phyloP scores from a whole-genome alignment of 164 flowering plant genomes.

The Vitis rotundifolia region DNA sequence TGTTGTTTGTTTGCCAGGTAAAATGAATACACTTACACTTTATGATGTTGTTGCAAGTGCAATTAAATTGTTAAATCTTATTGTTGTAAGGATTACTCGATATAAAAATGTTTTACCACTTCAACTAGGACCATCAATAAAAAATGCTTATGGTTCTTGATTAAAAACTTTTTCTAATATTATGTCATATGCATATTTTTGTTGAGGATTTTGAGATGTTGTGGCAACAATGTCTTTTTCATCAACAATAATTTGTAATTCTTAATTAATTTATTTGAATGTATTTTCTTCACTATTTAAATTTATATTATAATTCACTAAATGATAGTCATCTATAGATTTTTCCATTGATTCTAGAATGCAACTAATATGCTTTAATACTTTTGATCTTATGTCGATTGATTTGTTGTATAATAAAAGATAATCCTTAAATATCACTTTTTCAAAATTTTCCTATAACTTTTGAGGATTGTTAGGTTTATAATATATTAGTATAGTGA shows the following conservation, averaged over 20 bases:
- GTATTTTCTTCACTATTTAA: too few relatives aligned
- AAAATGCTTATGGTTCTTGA: neutral
- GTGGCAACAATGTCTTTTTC: too few relatives aligned
- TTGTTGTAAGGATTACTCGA: neutral
- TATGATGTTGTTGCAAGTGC: neutral
- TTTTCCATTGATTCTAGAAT: neutral
- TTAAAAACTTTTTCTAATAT: too few relatives aligned
- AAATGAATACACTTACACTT: neutral
- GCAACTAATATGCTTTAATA: neutral
- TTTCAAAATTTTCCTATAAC: neutral
- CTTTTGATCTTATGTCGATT: neutral
- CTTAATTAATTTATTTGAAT: too few relatives aligned
- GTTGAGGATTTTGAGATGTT: too few relatives aligned
- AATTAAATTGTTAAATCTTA: neutral
- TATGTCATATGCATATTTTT: too few relatives aligned
- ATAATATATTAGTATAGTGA: neutral
- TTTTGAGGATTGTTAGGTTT: neutral
- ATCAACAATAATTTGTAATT: too few relatives aligned
- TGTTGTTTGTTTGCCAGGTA: neutral
- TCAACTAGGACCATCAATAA: neutral
- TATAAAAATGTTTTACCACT: constrained; percentile 1
- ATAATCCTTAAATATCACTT: neutral
- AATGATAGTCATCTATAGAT: neutral
- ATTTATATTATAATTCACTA: too few relatives aligned
- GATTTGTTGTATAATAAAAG: neutral